Evolutionary conservation across 31 red algal genomes (phyloP).

Genomic region (Odonthalia washingtoniensis): DNA sequence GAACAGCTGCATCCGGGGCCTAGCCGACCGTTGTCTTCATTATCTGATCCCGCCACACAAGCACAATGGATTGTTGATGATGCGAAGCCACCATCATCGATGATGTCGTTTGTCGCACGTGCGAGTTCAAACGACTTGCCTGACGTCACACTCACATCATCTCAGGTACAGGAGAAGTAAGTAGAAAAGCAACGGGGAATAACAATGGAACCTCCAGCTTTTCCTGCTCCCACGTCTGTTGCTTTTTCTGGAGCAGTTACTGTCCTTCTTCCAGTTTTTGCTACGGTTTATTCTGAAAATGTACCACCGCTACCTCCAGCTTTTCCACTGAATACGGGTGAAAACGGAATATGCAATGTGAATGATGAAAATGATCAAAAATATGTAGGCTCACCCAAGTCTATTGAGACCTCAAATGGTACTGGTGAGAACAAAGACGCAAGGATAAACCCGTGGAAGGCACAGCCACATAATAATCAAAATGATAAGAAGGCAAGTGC

Average conservation of each 20-base stretch:
- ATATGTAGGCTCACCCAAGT: slow-evolving; percentile 55
- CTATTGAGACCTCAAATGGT: no score
- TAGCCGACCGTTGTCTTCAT: no score
- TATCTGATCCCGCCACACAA: no score
- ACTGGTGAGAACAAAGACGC: slow-evolving; percentile 58
- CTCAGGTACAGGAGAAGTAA: no score
- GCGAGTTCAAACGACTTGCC: neutral
- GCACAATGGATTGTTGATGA: no score
- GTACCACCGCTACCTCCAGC: neutral
- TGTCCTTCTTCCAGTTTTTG: neutral
- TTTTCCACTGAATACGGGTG: neutral
- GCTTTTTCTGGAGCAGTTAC: neutral
- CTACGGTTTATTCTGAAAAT: neutral
- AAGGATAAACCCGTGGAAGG: slow-evolving; percentile 65
- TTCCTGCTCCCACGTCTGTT: neutral
- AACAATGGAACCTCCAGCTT: no score
- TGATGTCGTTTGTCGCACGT: no score
- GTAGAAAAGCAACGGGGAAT: no score
- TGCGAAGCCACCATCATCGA: no score
- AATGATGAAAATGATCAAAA: slow-evolving; percentile 57
- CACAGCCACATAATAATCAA: slow-evolving; percentile 55
- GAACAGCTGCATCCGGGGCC: no score
- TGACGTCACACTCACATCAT: neutral
- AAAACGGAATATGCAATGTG: slow-evolving; percentile 64
- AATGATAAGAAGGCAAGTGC: slow-evolving; percentile 53